Conservation (phyloP, 345 rosid species). For the Gossypium stocksii region DNA sequence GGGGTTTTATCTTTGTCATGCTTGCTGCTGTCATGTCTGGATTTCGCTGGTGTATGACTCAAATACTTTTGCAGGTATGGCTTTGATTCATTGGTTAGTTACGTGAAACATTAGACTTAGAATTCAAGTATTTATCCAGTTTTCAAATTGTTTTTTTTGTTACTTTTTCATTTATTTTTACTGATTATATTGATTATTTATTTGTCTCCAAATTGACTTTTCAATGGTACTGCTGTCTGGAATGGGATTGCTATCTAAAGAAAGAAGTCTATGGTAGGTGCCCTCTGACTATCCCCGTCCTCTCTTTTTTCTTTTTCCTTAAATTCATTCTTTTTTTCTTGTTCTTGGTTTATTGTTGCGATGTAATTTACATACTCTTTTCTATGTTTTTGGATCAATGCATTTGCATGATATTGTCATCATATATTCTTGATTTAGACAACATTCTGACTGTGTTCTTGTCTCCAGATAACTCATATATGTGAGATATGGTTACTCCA, state of each 20-base stretch:
- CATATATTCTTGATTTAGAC: background rate
- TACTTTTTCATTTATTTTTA: slow-evolving; percentile 1
- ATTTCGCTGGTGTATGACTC: slow-evolving; percentile 99
- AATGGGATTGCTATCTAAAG: slow-evolving; percentile 42
- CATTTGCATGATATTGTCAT: background rate
- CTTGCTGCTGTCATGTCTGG: slow-evolving; percentile 99
- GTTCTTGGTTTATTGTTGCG: background rate
- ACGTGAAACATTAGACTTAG: background rate
- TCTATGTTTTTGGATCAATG: background rate
- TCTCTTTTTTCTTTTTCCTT: slow-evolving; percentile 5
- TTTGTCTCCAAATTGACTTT: slow-evolving; percentile 28
- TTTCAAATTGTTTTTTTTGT: slow-evolving; percentile 1
- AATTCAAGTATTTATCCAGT: slow-evolving; percentile 8
- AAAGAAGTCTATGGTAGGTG: slow-evolving; percentile 84
- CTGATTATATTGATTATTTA: slow-evolving; percentile 20
- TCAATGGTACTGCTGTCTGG: slow-evolving; percentile 31
- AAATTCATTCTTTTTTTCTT: background rate
- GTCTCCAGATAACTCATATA: background rate
- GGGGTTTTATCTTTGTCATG: slow-evolving; percentile 96
- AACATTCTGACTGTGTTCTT: background rate
- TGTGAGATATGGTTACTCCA: background rate
- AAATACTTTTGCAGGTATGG: slow-evolving; percentile 91
- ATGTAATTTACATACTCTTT: background rate
- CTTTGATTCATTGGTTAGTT: background rate
- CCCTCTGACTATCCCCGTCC: background rate